Evolutionary conservation across 805 yeast species (phyloP).

Genomic region (Candida nitratophila): DNA sequence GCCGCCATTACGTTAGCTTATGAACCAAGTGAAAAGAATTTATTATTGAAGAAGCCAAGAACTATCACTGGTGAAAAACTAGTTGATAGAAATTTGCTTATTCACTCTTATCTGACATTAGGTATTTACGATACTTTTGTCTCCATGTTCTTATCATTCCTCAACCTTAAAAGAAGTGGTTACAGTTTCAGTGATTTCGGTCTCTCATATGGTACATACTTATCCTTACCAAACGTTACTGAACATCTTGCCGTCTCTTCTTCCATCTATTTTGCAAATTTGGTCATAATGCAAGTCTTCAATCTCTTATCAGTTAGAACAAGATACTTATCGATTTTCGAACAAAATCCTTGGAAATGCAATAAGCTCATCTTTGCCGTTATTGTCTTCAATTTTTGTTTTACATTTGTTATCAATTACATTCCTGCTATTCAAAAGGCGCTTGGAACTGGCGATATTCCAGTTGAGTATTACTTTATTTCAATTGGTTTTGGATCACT

Average conservation of each 20-base stretch:
- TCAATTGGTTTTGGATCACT: constrained; percentile 37
- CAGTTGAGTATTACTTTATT: constrained; percentile 39
- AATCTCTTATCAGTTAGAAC: constrained; percentile 37
- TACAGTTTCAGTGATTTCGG: constrained; percentile 27
- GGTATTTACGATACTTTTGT: constrained; percentile 33
- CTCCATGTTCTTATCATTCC: constrained; percentile 23
- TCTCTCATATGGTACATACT: constrained; percentile 29
- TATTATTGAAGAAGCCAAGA: background rate
- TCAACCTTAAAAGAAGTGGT: constrained; percentile 30
- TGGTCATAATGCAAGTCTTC: constrained; percentile 42
- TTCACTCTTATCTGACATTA: constrained; percentile 35
- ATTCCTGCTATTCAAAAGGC: background rate
- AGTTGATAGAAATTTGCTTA: constrained; percentile 15
- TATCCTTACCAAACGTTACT: constrained; percentile 16
- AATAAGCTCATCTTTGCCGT: constrained; percentile 29
- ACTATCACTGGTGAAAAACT: background rate
- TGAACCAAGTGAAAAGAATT: background rate
- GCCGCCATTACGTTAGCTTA: constrained; percentile 22
- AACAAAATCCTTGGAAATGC: constrained; percentile 28
- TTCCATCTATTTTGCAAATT: constrained; percentile 37
- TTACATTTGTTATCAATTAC: background rate
- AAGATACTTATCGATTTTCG: constrained; percentile 33
- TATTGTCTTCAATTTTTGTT: constrained; percentile 18
- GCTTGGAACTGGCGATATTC: constrained; percentile 29
- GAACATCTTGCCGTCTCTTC: constrained; percentile 23